Conservation (phyloP, 331 rosid genomes). For the Quercus lobata region DNA sequence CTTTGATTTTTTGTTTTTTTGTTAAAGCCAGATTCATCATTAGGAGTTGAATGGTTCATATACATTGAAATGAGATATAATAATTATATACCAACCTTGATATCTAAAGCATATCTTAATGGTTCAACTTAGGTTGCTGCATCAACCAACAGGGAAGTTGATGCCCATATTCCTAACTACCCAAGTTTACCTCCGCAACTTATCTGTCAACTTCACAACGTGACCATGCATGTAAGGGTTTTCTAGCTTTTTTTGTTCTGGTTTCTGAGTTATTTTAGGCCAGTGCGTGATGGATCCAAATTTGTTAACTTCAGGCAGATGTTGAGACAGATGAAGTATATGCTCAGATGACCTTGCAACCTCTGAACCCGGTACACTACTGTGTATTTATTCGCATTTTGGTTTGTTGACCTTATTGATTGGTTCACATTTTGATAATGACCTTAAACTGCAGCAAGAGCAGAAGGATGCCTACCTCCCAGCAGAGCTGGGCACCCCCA, state of each 20-base stretch:
- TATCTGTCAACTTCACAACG: constrained; percentile 84
- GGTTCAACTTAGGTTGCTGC: constrained; percentile 58
- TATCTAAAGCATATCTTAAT: not conserved
- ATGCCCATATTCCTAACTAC: constrained; percentile 80
- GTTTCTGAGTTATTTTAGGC: not conserved
- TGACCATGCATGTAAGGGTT: constrained; percentile 85
- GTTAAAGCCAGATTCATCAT: not conserved
- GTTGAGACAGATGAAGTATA: constrained; percentile 61
- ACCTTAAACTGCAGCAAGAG: constrained; percentile 60
- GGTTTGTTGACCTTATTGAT: not conserved
- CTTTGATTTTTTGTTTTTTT: not conserved
- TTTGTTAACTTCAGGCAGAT: constrained; percentile 48
- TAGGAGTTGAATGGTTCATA: not conserved
- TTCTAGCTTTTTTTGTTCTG: not conserved
- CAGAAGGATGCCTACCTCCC: constrained; percentile 65
- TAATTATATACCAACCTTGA: not conserved
- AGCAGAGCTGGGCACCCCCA: constrained; percentile 51
- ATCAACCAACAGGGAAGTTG: constrained; percentile 81
- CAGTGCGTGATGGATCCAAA: constrained; percentile 3
- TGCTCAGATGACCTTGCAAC: constrained; percentile 65
- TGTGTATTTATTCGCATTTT: constrained; percentile 2
- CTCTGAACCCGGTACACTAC: constrained; percentile 59
- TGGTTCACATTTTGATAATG: not conserved
- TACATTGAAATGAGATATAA: not conserved
- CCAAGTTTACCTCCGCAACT: constrained; percentile 92